Conservation (phyloP, 2,329 filamentous ascomycete genomes). For the Hymenoscyphus albidus region DNA sequence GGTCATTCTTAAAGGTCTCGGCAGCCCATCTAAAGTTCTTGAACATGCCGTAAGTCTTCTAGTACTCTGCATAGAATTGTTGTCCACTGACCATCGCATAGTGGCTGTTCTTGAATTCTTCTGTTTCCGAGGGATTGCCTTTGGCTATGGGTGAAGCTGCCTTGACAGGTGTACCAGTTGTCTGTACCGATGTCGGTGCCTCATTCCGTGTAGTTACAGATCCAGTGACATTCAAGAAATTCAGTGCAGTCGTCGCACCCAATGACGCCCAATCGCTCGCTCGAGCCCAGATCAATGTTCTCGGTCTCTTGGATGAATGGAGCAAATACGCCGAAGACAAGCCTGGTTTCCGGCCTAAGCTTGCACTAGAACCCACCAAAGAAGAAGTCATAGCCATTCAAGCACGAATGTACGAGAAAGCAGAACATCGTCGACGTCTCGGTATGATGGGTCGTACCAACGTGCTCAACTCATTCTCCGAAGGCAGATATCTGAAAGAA, state of each 20-base stretch:
- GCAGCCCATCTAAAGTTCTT: constrained; percentile 33
- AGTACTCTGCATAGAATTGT: not conserved
- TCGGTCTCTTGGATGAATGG: constrained; percentile 60
- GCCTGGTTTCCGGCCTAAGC: constrained; percentile 38
- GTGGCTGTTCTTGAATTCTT: constrained; percentile 54
- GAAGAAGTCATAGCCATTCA: constrained; percentile 50
- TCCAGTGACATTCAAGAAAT: constrained; percentile 45
- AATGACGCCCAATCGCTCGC: constrained; percentile 59
- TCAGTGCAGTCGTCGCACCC: constrained; percentile 59
- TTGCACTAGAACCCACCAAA: constrained; percentile 42
- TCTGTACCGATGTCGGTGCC: constrained; percentile 54
- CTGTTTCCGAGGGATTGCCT: constrained; percentile 52
- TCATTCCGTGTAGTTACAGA: constrained; percentile 53
- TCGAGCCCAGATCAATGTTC: constrained; percentile 57
- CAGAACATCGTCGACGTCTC: constrained; percentile 49
- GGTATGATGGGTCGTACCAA: constrained; percentile 56
- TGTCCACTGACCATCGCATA: not conserved
- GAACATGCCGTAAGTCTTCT: constrained; percentile 18
- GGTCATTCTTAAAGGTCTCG: constrained; percentile 34
- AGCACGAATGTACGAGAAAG: constrained; percentile 54
- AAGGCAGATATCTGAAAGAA: constrained; percentile 56
- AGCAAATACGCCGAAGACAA: constrained; percentile 44
- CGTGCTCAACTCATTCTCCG: constrained; percentile 56
- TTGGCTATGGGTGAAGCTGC: constrained; percentile 53
- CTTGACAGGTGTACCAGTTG: constrained; percentile 51